Evolutionary conservation across 2,329 filamentous ascomycete genomes (phyloP).

Genomic region (Clarireedia monteithiana): DNA sequence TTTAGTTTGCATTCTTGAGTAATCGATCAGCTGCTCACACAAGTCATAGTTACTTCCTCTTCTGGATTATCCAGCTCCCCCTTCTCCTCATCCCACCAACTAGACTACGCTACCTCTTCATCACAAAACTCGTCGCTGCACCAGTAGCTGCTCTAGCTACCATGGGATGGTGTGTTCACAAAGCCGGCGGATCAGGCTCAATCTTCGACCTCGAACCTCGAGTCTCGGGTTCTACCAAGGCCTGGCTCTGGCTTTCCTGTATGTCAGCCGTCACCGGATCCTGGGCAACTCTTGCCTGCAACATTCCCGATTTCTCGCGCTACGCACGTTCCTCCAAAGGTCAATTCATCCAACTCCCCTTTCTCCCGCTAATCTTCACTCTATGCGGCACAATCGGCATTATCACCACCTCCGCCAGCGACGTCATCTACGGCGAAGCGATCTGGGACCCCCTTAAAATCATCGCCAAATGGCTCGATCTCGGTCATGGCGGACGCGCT

Average conservation of each 20-base stretch:
- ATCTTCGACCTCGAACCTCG: constrained; percentile 22
- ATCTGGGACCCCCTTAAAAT: constrained; percentile 44
- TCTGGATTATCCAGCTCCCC: constrained; percentile 28
- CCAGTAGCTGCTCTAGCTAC: constrained; percentile 55
- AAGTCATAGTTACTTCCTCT: constrained; percentile 40
- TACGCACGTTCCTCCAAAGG: constrained; percentile 24
- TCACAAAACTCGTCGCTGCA: constrained; percentile 41
- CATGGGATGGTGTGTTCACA: constrained; percentile 54
- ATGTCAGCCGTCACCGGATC: constrained; percentile 28
- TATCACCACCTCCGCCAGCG: constrained; percentile 46
- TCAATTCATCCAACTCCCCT: constrained; percentile 34
- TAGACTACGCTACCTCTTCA: constrained; percentile 45
- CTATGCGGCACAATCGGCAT: constrained; percentile 41
- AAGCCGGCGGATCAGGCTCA: constrained; percentile 37
- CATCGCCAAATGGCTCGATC: constrained; percentile 35
- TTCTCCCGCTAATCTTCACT: constrained; percentile 27
- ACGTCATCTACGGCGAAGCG: constrained; percentile 42
- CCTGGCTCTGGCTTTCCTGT: constrained; percentile 24
- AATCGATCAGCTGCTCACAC: neutral
- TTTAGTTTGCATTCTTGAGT: constrained; percentile 41
- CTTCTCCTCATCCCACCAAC: constrained; percentile 43
- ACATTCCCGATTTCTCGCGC: constrained; percentile 31
- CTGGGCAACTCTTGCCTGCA: constrained; percentile 29
- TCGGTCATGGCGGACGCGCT: constrained; percentile 36
- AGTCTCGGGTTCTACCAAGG: constrained; percentile 22